These are phyloP conservation scores for Penicillium longicatenatum DNA, from an alignment of 495 filamentous ascomycete species.

Conservation along the genomic window DNA sequence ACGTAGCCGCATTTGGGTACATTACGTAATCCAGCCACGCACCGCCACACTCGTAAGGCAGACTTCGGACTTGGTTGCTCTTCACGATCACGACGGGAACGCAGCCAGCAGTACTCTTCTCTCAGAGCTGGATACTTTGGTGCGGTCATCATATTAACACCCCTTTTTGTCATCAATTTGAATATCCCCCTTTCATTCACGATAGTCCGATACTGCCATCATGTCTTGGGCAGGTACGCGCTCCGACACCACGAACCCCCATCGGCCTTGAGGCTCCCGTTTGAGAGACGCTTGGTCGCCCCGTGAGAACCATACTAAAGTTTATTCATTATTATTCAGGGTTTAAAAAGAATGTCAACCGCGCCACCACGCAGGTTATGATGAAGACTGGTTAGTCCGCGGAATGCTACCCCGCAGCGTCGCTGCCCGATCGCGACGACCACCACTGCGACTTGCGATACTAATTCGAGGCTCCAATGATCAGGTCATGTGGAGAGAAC, in stretches of 20 bases:
- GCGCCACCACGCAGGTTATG: constrained; percentile 99
- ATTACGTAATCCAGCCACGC: constrained; percentile 14
- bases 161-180: background rate
- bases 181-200: background rate
- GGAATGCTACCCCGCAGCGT: constrained; percentile 22
- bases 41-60: constrained; percentile 19
- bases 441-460: background rate
- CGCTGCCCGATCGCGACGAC: background rate
- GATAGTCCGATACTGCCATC: constrained; percentile 25
- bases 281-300: background rate
- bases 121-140: background rate
- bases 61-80: constrained; percentile 1
- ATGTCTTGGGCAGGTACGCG: constrained; percentile 68
- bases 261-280: background rate
- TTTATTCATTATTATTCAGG: constrained; percentile 50
- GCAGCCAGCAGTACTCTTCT: background rate
- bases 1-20: constrained; percentile 28
- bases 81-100: background rate
- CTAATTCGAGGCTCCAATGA: background rate
- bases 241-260: background rate
- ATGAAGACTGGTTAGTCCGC: constrained; percentile 84
- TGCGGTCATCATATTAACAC: background rate
- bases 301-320: constrained; percentile 1
- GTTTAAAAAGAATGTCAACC: constrained; percentile 99
- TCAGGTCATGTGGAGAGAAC: constrained; percentile 95